Percentiles rank a stretch among this genome's conserved stretches.
Evolutionary conservation across 257 asterid species (phyloP).

Genomic region (Phtheirospermum japonicum): DNA sequence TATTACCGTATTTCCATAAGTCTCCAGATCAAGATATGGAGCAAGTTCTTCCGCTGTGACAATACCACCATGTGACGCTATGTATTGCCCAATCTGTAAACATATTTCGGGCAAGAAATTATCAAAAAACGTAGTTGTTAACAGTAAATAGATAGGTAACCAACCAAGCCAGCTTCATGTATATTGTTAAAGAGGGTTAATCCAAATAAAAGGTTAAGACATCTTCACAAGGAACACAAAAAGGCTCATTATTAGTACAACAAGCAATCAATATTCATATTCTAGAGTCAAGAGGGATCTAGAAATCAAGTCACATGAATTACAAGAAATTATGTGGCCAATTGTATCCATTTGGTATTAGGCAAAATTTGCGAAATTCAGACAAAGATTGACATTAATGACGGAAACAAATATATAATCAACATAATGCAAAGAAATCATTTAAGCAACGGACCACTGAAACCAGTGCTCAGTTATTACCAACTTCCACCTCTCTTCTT

Average conservation of each 20-base stretch:
- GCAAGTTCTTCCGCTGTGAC: conserved; percentile 98
- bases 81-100: conserved; percentile 83
- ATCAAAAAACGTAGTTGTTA: conserved; percentile 6
- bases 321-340: conserved; percentile 14
- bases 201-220: conserved; percentile 20
- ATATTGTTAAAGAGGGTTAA: conserved; percentile 16
- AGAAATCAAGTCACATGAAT: too few relatives aligned
- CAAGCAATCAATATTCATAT: not conserved
- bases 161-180: conserved; percentile 22
- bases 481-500: conserved; percentile 99
- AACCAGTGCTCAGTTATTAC: conserved; percentile 88
- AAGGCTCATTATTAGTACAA: not conserved
- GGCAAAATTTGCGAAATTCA: conserved; percentile 10
- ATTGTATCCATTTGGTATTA: conserved; percentile 8
- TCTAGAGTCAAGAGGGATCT: not conserved
- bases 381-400: conserved; percentile 21
- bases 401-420: conserved; percentile 23
- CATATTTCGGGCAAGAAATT: not conserved
- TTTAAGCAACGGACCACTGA: conserved; percentile 76
- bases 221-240: conserved; percentile 14
- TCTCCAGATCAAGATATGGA: conserved; percentile 86
- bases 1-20: conserved; percentile 53
- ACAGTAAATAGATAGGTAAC: conserved; percentile 13
- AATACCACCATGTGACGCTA: conserved; percentile 93
- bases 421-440: conserved; percentile 25